phyloP scores from a whole-genome alignment of 202 grass and related monocot species.

The Panicum hallii region DNA sequence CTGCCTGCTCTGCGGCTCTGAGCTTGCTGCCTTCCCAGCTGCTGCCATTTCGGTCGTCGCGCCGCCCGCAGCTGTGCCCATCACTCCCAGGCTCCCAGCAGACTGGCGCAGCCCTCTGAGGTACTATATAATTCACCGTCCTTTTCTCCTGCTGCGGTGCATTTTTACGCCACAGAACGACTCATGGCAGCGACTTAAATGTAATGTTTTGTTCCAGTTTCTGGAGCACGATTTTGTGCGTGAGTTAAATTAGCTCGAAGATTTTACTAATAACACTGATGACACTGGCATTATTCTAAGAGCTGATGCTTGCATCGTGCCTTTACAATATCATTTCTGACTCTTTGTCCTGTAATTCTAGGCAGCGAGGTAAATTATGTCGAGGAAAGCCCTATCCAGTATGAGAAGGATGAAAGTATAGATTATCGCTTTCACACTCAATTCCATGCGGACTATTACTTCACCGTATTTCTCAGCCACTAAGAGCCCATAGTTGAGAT shows the following conservation, averaged over 20 bases:
- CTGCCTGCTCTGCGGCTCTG: conserved; percentile 49
- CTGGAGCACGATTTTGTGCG: neutral
- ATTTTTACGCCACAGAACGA: neutral
- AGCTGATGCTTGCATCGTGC: neutral
- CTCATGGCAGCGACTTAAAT: no score
- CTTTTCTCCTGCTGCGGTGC: neutral
- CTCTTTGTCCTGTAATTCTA: neutral
- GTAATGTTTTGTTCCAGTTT: neutral
- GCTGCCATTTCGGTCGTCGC: conserved; percentile 28
- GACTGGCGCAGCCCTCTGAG: neutral
- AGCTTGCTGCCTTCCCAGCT: conserved; percentile 26
- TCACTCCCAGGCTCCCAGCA: neutral
- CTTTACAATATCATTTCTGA: neutral
- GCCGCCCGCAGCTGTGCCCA: conserved; percentile 44
- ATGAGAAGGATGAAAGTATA: no score
- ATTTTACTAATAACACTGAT: neutral
- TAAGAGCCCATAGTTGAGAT: no score
- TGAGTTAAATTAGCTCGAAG: conserved; percentile 9
- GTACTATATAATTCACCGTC: neutral
- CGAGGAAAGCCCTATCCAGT: no score
- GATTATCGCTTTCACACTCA: no score
- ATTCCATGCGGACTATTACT: no score
- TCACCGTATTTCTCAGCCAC: no score
- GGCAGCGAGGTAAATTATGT: conserved; percentile 6
- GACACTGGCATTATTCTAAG: neutral